Base-by-base conservation (phyloP, 345 rosid species). In the Triadica sebifera region DNA sequence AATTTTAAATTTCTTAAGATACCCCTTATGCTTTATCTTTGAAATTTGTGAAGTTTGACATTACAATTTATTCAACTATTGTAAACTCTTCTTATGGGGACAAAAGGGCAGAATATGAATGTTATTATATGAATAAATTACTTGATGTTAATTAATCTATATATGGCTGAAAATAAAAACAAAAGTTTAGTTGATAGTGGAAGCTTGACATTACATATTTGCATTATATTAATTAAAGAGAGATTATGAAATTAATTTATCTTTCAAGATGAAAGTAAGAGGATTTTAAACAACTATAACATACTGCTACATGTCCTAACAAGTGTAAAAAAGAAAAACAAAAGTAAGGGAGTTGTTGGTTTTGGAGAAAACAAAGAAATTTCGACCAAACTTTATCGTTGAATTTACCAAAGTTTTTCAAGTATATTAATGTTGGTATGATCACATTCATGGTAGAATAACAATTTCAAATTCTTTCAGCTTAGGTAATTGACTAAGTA, bases 401-500 rank as follows among this genome's bases (percentile, higher is more conserved):
- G 46, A 64, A 41, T 41, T 41, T 41, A 62, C 45, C 45, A 62
- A 16, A 62, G 0, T 29, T 29, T 16, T 62, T 4, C 9, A 38
- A n/a, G 38, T 62, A 38, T 37, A 34, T 37, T 22, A 29, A 29
- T 29, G 8, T 13, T 12, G 34, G 1, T 29, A 29, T 29, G 34
- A 29, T 29, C 34, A 29, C 34, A 29, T 29, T 29, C 34, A 29
- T 29, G 34, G 34, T 29, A 29, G 34, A 29, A 29, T 29, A 29
- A 34, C 3, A 57, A 11, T 57, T 11, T 4, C 61, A 13, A 43
- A 2, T 29, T 12, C 19, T 45, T 0, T 2, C 19, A 22, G 50
- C 39, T 59, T 16, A 39, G 34, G 60, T 13, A 4, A 72, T 79
- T 74, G 85, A 80, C 84, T 60, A 39, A 62, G 85, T 86, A 81